Conservation (phyloP, 2,329 filamentous ascomycete genomes). For the Xylaria hypoxylon region DNA sequence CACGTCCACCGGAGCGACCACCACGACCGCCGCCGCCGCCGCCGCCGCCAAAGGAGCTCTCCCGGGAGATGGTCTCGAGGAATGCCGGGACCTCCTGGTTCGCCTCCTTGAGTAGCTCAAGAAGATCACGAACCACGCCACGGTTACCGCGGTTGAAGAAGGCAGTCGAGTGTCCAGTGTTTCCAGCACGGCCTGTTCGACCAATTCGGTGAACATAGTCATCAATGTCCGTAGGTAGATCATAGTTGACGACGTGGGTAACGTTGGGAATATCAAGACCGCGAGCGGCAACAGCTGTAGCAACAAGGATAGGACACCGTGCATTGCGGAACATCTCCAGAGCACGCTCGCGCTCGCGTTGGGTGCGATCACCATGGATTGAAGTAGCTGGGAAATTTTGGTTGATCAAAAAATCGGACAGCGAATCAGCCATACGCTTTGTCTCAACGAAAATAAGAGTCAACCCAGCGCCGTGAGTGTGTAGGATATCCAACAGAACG, state of each 20-base stretch:
- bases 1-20: slow-evolving; percentile 74
- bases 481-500: slow-evolving; percentile 94
- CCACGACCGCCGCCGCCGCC: slow-evolving; percentile 73
- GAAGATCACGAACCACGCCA: slow-evolving; percentile 93
- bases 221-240: slow-evolving; percentile 98
- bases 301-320: slow-evolving; percentile 95
- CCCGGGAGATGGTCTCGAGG: slow-evolving; percentile 96
- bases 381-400: slow-evolving; percentile 98
- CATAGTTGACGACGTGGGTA: slow-evolving; percentile 98
- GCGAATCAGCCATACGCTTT: slow-evolving; percentile 98
- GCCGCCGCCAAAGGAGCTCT: slow-evolving; percentile 82
- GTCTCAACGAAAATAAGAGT: slow-evolving; percentile 99
- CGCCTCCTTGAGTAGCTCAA: slow-evolving; percentile 98
- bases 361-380: slow-evolving; percentile 97
- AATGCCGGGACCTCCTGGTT: slow-evolving; percentile 96
- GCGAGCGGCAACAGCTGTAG: slow-evolving; percentile 92
- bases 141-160: slow-evolving; percentile 99
- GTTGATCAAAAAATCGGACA: slow-evolving; percentile 98
- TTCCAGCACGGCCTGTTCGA: slow-evolving; percentile 99
- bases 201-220: slow-evolving; percentile 99
- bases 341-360: slow-evolving; percentile 98
- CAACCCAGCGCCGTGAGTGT: slow-evolving; percentile 89
- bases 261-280: slow-evolving; percentile 96
- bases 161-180: slow-evolving; percentile 96
- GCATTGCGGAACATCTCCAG: slow-evolving; percentile 97